Evolutionary conservation across 805 yeast species (phyloP), one percentile per base, ranked within the genome.

Genomic region (Tanozyma kutaoensis): DNA sequence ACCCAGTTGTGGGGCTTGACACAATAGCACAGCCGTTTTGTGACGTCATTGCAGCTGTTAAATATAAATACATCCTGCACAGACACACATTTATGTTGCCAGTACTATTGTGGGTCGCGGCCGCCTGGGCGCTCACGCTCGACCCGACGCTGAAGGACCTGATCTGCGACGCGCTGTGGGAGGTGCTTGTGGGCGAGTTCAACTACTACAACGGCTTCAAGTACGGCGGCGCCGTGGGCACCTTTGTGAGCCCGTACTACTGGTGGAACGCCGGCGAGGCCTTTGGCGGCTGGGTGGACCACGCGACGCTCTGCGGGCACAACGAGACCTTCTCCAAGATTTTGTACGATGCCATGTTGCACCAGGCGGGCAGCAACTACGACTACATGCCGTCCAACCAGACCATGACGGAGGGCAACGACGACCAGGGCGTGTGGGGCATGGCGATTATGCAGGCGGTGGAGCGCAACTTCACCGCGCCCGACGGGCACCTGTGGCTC

Each of bases 181-280:
- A 22, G 2, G 39, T 61, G 2, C 50, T 46, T 2, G 35, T 48
- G 10, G 71, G 69, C 22, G 50, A 55, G 31, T 47, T 57, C 52
- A 59, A 63, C 42, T 64, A 64, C 36, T 64, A 64, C 40, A 52
- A 45, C 32, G 71, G 69, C 12, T 32, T 35, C 22, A 18, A 38
- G 18, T 38, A 48, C 29, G 69, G 69, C 11, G 70, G 70, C 16
- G 47, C 58, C 8, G 54, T 62, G 8, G 70, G 70, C 1, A 58
- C 58, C 63, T 61, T 64, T 36, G 32, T 45, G 4, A 26, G 49
- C 10, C 68, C 67, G 3, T 57, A 64, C 49, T 64, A 62, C 45
- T 64, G 70, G 70, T 64, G 70, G 70, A 52, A 63, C 33, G 67
- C 68, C 15, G 68, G 69, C 14, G 66, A 60, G 40, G 66, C 65